Evolutionary conservation across 257 asterid genomes (phyloP), one percentile per base, ranked within the genome.

Genomic region (Knoxia roxburghii): DNA sequence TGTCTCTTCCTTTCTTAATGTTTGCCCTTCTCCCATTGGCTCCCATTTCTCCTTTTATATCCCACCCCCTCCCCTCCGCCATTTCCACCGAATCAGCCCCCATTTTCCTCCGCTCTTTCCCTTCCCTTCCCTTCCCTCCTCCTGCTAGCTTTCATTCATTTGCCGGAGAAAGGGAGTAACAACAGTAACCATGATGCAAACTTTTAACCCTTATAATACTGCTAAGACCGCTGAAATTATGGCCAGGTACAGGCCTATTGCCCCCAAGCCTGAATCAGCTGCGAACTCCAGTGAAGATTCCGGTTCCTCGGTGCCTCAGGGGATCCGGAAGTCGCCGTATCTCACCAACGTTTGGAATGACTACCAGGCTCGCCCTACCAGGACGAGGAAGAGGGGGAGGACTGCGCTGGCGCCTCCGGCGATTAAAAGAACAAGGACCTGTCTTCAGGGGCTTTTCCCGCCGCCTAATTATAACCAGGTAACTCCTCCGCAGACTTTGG

Each of bases 211-310:
- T 13, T 84, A 81, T 70, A 68, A 82, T 71, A 62, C 92, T 3
- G 80, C 90, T 39, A 80, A 81, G 48, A 90, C 99, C 7, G 99
- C 97, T 14, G 91, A 90, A 64, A 93, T 93, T 80, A 88, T 93
- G 96, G 87, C 97, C 7, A 52, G 96, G 9, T 93, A 90, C 62
- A 71, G 97, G 69, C 99, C 99, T 0, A 93, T 93, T 6, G 97
- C 97, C 7, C 99, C 99, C 10, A 93, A 86, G 59, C 99, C 99
- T 0, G 91, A 86, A 30, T 10, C 81, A 24, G 71, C 83, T 0
- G 46, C 70, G 7, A 51, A 46, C 46, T 13, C 82, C 61, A 15
- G 33, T 14, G 80, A 37, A 10, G 68, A 72, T 32, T 80, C 74
- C 30, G 55, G 41, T 33, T 40, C 81, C 57, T 49, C 54, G 27